Evolutionary conservation across 306 rosid species (phyloP), one percentile per base, ranked within the genome.

Genomic region (Gynostemma pentaphyllum): DNA sequence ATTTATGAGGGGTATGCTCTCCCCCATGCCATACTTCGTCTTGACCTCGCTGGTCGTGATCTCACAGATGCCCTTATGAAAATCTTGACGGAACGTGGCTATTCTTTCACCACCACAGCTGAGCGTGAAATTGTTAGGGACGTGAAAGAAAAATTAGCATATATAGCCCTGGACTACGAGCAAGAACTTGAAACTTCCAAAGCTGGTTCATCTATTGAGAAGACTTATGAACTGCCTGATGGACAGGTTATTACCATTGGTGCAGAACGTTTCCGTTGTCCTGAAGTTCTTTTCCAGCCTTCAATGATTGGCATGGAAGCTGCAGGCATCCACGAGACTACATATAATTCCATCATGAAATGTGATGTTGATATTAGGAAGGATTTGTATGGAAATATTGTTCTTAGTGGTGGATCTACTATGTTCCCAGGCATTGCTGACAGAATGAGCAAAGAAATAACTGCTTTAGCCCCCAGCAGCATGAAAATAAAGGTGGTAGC

Each of bases 231-330:
- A 72, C 68, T 87, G 53, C 95, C 95, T 1, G 95, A 87, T 72
- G 95, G 95, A 46, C 95, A 87, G 76, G 81, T 87, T 32, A 87
- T 87, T 75, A 87, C 95, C 70, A 85, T 88, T 15, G 94, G 96
- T 6, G 88, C 88, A 28, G 96, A 88, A 76, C 83, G 94, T 15
- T 88, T 88, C 78, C 79, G 94, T 5, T 88, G 96, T 57, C 96
- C 94, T 4, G 94, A 88, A 71, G 94, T 88, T 56, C 94, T 88
- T 63, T 88, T 88, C 88, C 94, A 88, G 74, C 96, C 96, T 55
- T 85, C 94, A 71, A 85, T 87, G 92, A 87, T 87, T 13, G 95
- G 92, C 55, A 87, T 87, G 95, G 95, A 87, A 79, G 83, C 92
- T 76, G 76, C 81, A 29, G 92, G 92, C 55, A 85, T 87, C 70